Evolutionary conservation across 306 rosid species (phyloP).

Genomic region (Medicago lupulina): DNA sequence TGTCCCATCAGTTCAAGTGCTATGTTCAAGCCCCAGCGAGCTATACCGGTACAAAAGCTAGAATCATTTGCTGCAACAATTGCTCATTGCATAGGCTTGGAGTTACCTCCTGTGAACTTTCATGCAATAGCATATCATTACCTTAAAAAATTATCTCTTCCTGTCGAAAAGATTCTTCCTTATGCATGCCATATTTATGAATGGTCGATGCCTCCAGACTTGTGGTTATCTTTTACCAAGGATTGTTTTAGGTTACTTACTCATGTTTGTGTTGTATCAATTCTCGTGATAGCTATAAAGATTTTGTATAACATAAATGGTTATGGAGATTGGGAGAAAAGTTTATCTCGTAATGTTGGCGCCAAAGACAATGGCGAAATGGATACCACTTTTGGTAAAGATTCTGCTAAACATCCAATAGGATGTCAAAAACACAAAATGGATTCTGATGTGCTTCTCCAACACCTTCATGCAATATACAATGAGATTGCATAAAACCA

Average conservation of each 20-base stretch:
- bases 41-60: slow-evolving; percentile 64
- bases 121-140: slow-evolving; percentile 68
- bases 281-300: slow-evolving; percentile 80
- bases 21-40: slow-evolving; percentile 77
- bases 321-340: slow-evolving; percentile 85
- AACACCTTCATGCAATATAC: slow-evolving; percentile 65
- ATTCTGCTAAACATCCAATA: slow-evolving; percentile 34
- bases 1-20: slow-evolving; percentile 75
- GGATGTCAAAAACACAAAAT: slow-evolving; percentile 45
- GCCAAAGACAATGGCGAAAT: slow-evolving; percentile 19
- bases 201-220: slow-evolving; percentile 85
- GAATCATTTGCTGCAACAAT: slow-evolving; percentile 73
- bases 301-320: slow-evolving; percentile 77
- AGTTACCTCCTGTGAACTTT: slow-evolving; percentile 89
- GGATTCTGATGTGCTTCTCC: slow-evolving; percentile 63
- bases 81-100: slow-evolving; percentile 72
- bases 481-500: slow-evolving; percentile 53
- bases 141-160: slow-evolving; percentile 69
- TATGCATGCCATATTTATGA: slow-evolving; percentile 68
- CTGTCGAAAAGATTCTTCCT: slow-evolving; percentile 66
- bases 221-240: slow-evolving; percentile 74
- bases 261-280: slow-evolving; percentile 81
- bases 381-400: too few relatives aligned
- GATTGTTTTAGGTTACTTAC: slow-evolving; percentile 75
- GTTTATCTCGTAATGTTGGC: slow-evolving; percentile 52